Percentiles rank a stretch among this genome's conserved stretches.
These are phyloP conservation scores for Nannochloropsis oceanica DNA, from an alignment of 108 stramenopile species.

Conservation along the genomic window DNA sequence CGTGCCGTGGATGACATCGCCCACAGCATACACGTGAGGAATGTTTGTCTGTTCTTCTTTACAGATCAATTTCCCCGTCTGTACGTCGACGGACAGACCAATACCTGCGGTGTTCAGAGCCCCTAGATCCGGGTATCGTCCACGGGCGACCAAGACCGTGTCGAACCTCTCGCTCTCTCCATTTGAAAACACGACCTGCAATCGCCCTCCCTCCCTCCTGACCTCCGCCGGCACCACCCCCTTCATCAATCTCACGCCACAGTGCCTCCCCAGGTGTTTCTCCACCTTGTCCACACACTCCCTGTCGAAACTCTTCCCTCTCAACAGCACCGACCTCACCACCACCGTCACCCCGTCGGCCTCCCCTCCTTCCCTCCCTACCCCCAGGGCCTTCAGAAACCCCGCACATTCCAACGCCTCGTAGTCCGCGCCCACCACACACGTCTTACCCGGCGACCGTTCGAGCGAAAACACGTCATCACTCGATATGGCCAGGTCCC, in stretches of 20 bases:
- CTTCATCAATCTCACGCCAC: constrained; percentile 55
- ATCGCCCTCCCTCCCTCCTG: not conserved
- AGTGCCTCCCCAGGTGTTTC: constrained; percentile 59
- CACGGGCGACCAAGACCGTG: constrained; percentile 71
- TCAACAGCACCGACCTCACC: constrained; percentile 70
- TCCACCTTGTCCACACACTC: constrained; percentile 74
- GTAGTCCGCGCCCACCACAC: constrained; percentile 91
- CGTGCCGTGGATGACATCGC: constrained; percentile 85
- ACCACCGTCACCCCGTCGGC: constrained; percentile 63
- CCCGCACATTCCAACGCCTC: constrained; percentile 88
- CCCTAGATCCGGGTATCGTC: constrained; percentile 69
- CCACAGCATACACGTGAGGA: constrained; percentile 91
- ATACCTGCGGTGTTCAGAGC: constrained; percentile 35
- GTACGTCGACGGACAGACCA: not conserved
- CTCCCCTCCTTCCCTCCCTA: constrained; percentile 70
- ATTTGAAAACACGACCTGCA: not conserved
- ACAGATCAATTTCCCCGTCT: constrained; percentile 56
- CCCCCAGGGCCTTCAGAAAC: constrained; percentile 66
- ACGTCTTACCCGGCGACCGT: constrained; percentile 68
- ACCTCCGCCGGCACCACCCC: not conserved
- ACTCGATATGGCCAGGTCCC: constrained; percentile 72
- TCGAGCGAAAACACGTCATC: constrained; percentile 81
- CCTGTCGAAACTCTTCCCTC: constrained; percentile 65
- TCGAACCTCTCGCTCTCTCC: constrained; percentile 30
- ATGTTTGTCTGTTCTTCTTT: constrained; percentile 64